Evolutionary conservation across 768 basidiomycete species (phyloP), one percentile per base, ranked within the genome.

Genomic region (Tylopilus subfusipes): DNA sequence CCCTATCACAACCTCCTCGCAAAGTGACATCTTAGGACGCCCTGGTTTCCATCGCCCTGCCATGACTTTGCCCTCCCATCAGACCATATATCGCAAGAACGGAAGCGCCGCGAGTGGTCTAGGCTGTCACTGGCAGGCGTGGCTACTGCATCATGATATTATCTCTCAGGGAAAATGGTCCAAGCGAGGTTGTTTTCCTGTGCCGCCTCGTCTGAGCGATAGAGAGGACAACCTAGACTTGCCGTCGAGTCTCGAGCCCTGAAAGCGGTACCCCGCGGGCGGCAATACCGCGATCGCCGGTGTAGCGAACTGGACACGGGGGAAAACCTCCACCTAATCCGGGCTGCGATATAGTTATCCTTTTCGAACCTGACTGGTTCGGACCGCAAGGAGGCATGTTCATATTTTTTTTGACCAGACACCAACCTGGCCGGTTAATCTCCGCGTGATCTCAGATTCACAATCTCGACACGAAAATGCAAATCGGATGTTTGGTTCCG

Each of bases 401-500:
- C n/a, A n/a, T n/a, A n/a, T n/a, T n/a, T n/a, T n/a, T n/a, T n/a
- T n/a, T n/a, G n/a, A n/a, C 18, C 33, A 16, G 33, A 16, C 16
- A 14, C 6, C 13, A 34, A 34, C 33, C 12, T 14, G 33, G n/a
- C 42, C 64, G 59, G 56, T 48, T 42, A 58, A 65, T 65, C 53
- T 59, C 64, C 64, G 65, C 19, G 22, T 12, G 40, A 66, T 67
- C 65, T 67, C 49, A 64, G 64, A 65, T 65, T 36, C 57, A 24
- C 62, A 52, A 67, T 64, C 61, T 60, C n/a, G 29, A 24, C 30
- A 44, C 47, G 34, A 57, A n/a, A 48, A 54, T 63, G 63, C 62
- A 58, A 61, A 61, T 65, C 62, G 56, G 59, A 42, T 24, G 12
- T 51, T 53, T 55, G 31, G 21, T 55, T 48, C 63, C 58, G 54